A percentile compares a stretch with the other conserved stretches of the same genome.
These are phyloP conservation scores for Fusarium sp. DNA, from an alignment of 2,329 filamentous ascomycete genomes.

Conservation along the genomic window DNA sequence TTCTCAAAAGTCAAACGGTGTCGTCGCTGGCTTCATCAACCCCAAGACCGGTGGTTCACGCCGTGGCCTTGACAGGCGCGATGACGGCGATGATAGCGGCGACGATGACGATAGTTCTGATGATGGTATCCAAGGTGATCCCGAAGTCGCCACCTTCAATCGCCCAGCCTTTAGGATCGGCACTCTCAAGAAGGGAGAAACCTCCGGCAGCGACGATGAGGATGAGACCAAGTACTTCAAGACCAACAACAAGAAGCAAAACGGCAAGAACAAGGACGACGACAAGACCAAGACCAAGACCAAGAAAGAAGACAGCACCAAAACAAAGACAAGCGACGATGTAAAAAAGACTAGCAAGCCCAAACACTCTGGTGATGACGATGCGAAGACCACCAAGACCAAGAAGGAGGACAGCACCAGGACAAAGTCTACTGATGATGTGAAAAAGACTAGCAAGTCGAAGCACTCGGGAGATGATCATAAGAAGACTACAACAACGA, in stretches of 20 bases:
- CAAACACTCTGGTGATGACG: background rate
- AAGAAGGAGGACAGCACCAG: background rate
- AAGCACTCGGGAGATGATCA: background rate
- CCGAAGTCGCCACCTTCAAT: background rate
- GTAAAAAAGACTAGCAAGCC: background rate
- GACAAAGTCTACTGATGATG: background rate
- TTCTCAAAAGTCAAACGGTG: background rate
- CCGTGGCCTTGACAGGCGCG: background rate
- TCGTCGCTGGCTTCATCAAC: background rate
- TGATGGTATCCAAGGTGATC: background rate
- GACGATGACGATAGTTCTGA: background rate
- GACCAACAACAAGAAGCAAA: slow-evolving; percentile 2
- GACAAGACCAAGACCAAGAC: background rate
- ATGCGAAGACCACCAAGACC: background rate
- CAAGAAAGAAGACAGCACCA: background rate
- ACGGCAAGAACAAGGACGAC: background rate
- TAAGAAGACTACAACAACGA: background rate
- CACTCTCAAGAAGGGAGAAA: background rate
- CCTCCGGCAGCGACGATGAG: background rate
- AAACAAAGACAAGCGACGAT: background rate
- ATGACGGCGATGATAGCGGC: background rate
- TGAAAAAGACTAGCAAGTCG: background rate
- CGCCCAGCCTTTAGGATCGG: background rate
- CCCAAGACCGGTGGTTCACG: background rate
- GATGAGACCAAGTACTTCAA: background rate